Conservation (phyloP, 352 stramenopile genomes). For the Phytophthora brassicae region DNA sequence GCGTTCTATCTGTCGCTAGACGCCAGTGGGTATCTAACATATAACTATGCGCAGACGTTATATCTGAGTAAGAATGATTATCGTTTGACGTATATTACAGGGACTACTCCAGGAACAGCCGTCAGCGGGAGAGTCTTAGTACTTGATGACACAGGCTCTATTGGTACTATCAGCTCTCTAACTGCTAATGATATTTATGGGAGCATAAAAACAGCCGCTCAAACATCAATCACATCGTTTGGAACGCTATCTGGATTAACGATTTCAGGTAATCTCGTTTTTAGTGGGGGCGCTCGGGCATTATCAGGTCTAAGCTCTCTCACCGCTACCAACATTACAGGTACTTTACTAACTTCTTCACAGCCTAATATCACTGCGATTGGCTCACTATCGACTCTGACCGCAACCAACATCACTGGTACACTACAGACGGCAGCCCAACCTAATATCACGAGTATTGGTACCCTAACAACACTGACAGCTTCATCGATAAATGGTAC, state of each 20-base stretch:
- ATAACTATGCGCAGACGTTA: background rate
- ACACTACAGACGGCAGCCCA: no score
- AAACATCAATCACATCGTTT: background rate
- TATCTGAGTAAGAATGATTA: background rate
- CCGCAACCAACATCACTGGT: no score
- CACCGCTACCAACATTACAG: no score
- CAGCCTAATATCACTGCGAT: no score
- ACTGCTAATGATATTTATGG: background rate
- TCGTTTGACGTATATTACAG: background rate
- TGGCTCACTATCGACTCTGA: no score
- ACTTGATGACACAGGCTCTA: background rate
- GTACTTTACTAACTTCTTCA: no score
- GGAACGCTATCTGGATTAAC: background rate
- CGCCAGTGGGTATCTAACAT: conserved; percentile 5
- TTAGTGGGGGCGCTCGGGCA: no score
- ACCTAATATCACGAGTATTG: no score
- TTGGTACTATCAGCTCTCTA: background rate
- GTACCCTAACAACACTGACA: background rate
- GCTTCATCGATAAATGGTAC: background rate
- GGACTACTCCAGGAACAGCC: background rate
- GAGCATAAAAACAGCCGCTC: background rate
- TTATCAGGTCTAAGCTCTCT: no score
- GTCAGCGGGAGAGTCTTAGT: background rate
- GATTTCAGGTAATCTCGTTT: background rate
- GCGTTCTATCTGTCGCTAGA: conserved; percentile 12